Percentiles rank a stretch among this genome's conserved stretches.
These are phyloP conservation scores for Populus trichocarpa DNA, from an alignment of 441 rosid species.

Conservation along the genomic window DNA sequence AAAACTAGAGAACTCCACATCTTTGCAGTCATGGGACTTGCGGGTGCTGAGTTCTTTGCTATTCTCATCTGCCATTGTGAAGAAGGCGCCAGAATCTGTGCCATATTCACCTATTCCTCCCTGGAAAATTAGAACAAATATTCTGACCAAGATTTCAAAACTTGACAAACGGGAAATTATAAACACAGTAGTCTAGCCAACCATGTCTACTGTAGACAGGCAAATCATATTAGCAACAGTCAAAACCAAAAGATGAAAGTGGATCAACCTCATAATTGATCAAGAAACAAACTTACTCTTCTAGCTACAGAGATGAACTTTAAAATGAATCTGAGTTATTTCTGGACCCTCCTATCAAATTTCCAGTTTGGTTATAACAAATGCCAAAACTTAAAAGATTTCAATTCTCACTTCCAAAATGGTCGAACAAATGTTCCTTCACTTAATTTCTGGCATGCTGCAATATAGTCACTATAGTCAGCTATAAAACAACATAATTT, in stretches of 20 bases:
- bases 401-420: neutral
- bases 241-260: neutral
- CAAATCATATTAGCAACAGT: neutral
- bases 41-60: constrained; percentile 43
- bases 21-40: constrained; percentile 49
- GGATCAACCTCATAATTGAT: neutral
- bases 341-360: neutral
- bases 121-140: constrained; percentile 13
- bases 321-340: neutral
- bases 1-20: constrained; percentile 58
- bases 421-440: neutral
- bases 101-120: constrained; percentile 58
- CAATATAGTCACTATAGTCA: no score
- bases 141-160: neutral
- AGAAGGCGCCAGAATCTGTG: constrained; percentile 84
- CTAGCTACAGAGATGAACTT: neutral
- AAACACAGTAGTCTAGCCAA: neutral
- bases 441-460: neutral
- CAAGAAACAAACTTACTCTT: neutral
- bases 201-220: neutral
- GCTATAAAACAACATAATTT: neutral
- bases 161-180: neutral
- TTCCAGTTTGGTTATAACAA: neutral
- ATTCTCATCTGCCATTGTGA: constrained; percentile 73
- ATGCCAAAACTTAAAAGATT: neutral